Percentiles rank a stretch among this genome's conserved stretches.
Conservation (phyloP, 2,329 filamentous ascomycete species). For the Colletotrichum nymphaeae region DNA sequence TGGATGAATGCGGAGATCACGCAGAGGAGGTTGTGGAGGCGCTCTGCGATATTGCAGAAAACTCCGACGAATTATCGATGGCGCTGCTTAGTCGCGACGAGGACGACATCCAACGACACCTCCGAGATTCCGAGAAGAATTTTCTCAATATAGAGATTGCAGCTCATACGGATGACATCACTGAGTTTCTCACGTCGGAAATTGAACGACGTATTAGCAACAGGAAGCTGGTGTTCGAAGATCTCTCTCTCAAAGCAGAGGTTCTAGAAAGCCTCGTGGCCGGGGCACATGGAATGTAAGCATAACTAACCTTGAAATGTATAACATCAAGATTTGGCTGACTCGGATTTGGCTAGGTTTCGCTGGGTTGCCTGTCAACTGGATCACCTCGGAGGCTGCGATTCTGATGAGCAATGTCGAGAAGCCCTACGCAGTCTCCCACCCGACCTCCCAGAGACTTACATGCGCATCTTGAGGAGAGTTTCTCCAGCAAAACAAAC, state of each 20-base stretch:
- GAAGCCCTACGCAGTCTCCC: background rate
- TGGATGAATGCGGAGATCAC: background rate
- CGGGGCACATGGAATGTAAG: background rate
- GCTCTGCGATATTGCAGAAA: background rate
- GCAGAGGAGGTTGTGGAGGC: background rate
- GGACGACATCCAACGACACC: background rate
- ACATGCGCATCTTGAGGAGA: background rate
- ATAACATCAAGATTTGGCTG: background rate
- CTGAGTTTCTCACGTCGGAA: background rate
- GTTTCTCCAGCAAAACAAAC: background rate
- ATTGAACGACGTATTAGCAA: background rate
- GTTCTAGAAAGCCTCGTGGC: background rate
- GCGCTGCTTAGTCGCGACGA: conserved; percentile 16
- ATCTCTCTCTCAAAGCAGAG: background rate
- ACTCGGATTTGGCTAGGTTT: background rate
- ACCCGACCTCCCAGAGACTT: background rate
- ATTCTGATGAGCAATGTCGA: background rate
- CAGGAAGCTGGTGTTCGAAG: background rate
- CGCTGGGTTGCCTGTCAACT: conserved; percentile 24
- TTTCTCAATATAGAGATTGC: background rate
- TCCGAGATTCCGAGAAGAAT: background rate
- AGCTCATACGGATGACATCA: conserved; percentile 1
- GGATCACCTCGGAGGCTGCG: background rate
- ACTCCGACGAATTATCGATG: background rate
- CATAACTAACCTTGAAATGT: accelerated